phyloP scores from a whole-genome alignment of 1,139 yeast genomes.

The Suhomyces panamericanus region DNA sequence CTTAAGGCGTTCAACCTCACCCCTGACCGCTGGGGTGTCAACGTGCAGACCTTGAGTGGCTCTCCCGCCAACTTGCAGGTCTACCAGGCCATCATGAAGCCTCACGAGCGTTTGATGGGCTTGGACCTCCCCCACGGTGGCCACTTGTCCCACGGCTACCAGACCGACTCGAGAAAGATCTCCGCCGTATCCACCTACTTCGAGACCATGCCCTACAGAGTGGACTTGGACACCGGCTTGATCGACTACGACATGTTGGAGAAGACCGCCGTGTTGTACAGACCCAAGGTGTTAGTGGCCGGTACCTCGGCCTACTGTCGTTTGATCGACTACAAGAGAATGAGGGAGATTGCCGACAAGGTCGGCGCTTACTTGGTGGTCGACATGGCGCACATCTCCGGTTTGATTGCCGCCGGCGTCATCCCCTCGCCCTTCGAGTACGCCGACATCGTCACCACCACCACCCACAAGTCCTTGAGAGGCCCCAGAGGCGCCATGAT shows the following conservation, averaged over 20 bases:
- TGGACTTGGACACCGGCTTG: conserved; percentile 84
- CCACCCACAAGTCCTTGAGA: conserved; percentile 96
- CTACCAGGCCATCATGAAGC: conserved; percentile 91
- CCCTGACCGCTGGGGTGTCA: conserved; percentile 94
- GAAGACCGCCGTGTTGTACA: conserved; percentile 81
- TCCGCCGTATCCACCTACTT: conserved; percentile 95
- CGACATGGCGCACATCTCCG: conserved; percentile 98
- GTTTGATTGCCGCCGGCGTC: conserved; percentile 94
- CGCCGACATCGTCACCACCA: conserved; percentile 96
- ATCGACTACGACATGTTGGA: conserved; percentile 95
- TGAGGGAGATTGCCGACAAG: conserved; percentile 94
- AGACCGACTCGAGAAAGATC: conserved; percentile 91
- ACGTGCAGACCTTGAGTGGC: conserved; percentile 93
- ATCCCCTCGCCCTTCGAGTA: conserved; percentile 94
- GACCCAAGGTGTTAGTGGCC: conserved; percentile 95
- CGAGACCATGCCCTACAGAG: conserved; percentile 98
- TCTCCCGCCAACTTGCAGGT: conserved; percentile 98
- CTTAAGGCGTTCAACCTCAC: conserved; percentile 79
- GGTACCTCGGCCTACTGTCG: conserved; percentile 98
- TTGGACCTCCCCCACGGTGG: conserved; percentile 98
- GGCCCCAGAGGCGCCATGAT: conserved; percentile 99
- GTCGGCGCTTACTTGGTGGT: conserved; percentile 95
- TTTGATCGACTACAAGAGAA: conserved; percentile 89
- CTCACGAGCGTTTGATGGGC: conserved; percentile 96
- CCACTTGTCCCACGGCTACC: conserved; percentile 97